A percentile compares a stretch with the other conserved stretches of the same genome.
Evolutionary conservation across 345 rosid species (phyloP).

Genomic region (Pelargonium nanum): DNA sequence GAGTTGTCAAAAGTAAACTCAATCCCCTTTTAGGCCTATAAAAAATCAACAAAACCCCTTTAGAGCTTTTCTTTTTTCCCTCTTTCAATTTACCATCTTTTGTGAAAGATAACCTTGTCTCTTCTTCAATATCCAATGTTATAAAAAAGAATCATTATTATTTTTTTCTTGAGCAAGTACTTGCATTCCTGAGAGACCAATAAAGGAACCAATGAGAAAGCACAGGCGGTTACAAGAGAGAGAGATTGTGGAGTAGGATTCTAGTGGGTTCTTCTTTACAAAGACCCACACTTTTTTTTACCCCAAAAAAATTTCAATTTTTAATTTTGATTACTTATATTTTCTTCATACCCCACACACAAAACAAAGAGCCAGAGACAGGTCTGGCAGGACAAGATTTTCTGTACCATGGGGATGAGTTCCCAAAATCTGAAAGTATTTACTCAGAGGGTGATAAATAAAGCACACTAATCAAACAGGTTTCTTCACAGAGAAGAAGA

Average conservation of each 20-base stretch:
- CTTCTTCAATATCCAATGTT: conserved; percentile 11
- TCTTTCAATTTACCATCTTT: conserved; percentile 1
- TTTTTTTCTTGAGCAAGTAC: conserved; percentile 17
- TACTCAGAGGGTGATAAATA: conserved; percentile 7
- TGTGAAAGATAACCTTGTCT: conserved; percentile 20
- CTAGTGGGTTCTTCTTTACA: conserved; percentile 46
- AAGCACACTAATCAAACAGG: conserved; percentile 29
- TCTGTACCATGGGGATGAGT: conserved; percentile 24
- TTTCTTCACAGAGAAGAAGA: conserved; percentile 59
- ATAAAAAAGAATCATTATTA: neutral
- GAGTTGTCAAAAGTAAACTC: conserved; percentile 18
- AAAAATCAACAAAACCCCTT: conserved; percentile 6
- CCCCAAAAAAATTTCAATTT: conserved; percentile 1
- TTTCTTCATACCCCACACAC: conserved; percentile 19
- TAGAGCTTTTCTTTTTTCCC: conserved; percentile 3
- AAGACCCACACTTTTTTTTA: conserved; percentile 22
- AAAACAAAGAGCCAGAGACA: conserved; percentile 21
- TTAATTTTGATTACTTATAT: conserved; percentile 6
- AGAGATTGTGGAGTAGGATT: conserved; percentile 41
- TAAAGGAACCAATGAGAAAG: conserved; percentile 51
- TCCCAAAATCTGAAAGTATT: conserved; percentile 18
- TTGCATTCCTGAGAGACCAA: conserved; percentile 28
- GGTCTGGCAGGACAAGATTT: conserved; percentile 51
- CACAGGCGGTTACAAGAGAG: conserved; percentile 76
- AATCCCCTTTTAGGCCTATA: neutral